Base-by-base conservation (phyloP, 352 stramenopile species). In the Phytopythium boreale region DNA sequence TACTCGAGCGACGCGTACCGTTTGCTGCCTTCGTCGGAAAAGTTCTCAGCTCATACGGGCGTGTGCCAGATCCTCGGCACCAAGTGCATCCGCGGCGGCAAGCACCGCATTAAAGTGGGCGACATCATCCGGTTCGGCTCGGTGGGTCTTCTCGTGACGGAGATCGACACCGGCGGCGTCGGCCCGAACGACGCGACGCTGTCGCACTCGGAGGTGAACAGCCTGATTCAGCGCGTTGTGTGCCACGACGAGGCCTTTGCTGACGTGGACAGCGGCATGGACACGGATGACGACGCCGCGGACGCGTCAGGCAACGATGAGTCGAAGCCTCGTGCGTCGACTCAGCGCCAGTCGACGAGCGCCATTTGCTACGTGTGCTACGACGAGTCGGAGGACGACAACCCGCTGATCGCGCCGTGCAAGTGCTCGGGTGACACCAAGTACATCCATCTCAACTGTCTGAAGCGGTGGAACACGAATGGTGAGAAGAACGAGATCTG, bases 351-450 rank as follows among this genome's bases (percentile, higher is more conserved):
- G 64, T 93, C 84, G 34, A 90, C 84, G 0, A 90, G 80, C 56
- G 84, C 84, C 29, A 88, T 95, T 59, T 95, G 87, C 70, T 95
- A 95, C 66, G 84, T 95, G 34, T 95, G 87, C 64, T 95, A 95
- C 58, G 87, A 95, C 68, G 87, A 95, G 61, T 79, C 81, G 12
- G 84, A 93, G 64, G 84, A 95, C 20, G 83, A 86, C 63, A 95
- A 98, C 69, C 95, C 95, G 39, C 74, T 98, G 46, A 98, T 98
- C 50, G 89, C 93, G 34, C 95, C 94, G 0, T 98, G 95, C 80
- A 98, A 98, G 68, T 98, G 95, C 65, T 94, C 82, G 64, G 95
- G 95, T 20, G 95, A 98, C 72, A 98, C 95, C 43, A 96, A 97
- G 70, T 98, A 98, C 82, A 97, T 98, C 22, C 95, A 98, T 60